Evolutionary conservation across 2,329 filamentous ascomycete species (phyloP).

Genomic region (Apiospora marii): DNA sequence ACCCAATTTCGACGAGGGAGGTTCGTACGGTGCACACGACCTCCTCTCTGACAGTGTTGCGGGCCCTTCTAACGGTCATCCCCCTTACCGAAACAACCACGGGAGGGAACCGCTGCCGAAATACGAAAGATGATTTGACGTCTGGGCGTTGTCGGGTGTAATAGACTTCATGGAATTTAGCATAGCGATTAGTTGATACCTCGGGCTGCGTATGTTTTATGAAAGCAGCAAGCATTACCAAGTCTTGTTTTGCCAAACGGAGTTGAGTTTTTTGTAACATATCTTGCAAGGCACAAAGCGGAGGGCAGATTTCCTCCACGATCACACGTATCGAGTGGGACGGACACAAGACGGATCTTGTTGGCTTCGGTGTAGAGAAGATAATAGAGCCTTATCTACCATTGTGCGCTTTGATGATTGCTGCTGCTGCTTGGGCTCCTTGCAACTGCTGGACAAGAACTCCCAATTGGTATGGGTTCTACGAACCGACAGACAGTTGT

Average conservation of each 20-base stretch:
- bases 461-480: not conserved
- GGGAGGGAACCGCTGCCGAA: constrained; percentile 43
- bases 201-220: constrained; percentile 1
- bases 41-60: constrained; percentile 55
- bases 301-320: not conserved
- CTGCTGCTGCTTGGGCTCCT: not conserved
- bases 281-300: not conserved
- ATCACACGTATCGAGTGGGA: not conserved
- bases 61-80: constrained; percentile 51
- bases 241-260: not conserved
- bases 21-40: constrained; percentile 36
- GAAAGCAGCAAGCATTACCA: constrained; percentile 2
- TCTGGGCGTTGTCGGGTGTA: constrained; percentile 19
- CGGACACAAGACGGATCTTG: not conserved
- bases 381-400: not conserved
- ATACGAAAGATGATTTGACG: constrained; percentile 43
- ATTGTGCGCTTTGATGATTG: not conserved
- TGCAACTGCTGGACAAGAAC: not conserved
- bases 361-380: constrained; percentile 1
- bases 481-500: not conserved
- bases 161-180: constrained; percentile 22
- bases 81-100: constrained; percentile 28
- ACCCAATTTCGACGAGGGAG: constrained; percentile 38
- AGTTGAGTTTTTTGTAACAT: constrained; percentile 3
- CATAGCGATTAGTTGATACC: constrained; percentile 22